phyloP scores from a whole-genome alignment of 768 basidiomycete genomes.

The Hericium rajendrae region DNA sequence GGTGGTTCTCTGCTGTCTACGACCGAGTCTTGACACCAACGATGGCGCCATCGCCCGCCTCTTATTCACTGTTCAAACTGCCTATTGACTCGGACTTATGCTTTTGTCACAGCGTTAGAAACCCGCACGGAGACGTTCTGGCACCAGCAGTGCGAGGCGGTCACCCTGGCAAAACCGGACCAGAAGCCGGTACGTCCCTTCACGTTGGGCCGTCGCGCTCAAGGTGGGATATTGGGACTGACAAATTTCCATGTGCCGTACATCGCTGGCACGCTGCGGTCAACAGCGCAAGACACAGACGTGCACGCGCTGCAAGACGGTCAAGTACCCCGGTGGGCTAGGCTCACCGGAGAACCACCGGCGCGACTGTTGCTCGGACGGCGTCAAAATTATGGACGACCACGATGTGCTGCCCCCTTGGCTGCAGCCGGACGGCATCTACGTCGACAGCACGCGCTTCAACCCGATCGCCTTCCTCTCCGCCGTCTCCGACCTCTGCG shows the following conservation, averaged over 20 bases:
- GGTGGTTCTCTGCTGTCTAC: too few species aligned
- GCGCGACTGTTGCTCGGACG: conserved; percentile 9
- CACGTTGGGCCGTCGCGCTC: not conserved
- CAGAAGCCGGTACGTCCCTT: not conserved
- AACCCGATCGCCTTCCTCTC: conserved; percentile 1
- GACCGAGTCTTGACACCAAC: too few species aligned
- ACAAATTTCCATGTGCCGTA: too few species aligned
- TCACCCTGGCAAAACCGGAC: not conserved
- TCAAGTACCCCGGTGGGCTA: not conserved
- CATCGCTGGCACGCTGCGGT: not conserved
- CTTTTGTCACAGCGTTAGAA: too few species aligned
- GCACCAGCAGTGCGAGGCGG: conserved; percentile 3
- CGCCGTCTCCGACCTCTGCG: too few species aligned
- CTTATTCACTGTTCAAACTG: too few species aligned
- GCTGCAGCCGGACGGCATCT: conserved; percentile 9
- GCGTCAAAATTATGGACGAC: not conserved
- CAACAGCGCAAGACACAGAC: not conserved
- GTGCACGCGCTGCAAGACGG: not conserved
- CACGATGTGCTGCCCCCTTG: not conserved
- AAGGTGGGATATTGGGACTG: not conserved
- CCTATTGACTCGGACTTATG: too few species aligned
- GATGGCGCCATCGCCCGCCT: too few species aligned
- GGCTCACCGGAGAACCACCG: conserved; percentile 6
- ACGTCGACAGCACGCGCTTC: conserved; percentile 4
- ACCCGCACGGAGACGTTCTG: not conserved